phyloP scores from a whole-genome alignment of 306 rosid genomes.

The Gynostemma pentaphyllum region DNA sequence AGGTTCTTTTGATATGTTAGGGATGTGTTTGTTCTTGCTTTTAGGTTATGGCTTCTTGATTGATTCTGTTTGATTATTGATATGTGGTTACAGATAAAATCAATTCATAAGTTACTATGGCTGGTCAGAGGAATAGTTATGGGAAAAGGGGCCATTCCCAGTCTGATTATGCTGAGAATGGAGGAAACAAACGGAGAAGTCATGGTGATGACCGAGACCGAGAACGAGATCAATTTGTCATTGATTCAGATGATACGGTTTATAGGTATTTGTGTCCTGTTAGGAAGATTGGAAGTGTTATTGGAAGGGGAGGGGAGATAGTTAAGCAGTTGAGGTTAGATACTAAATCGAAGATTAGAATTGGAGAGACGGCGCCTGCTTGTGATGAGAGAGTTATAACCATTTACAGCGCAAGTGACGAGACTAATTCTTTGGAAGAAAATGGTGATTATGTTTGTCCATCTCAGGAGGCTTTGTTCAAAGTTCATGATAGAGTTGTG shows the following conservation, averaged over 20 bases:
- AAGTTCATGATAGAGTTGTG: constrained; percentile 78
- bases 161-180: constrained; percentile 54
- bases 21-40: neutral
- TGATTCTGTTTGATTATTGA: neutral
- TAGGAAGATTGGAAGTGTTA: constrained; percentile 85
- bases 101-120: constrained; percentile 23
- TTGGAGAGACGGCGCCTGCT: constrained; percentile 83
- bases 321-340: constrained; percentile 84
- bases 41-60: neutral
- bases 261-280: constrained; percentile 71
- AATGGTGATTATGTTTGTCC: constrained; percentile 47
- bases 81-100: constrained; percentile 8
- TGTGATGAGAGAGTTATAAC: constrained; percentile 82
- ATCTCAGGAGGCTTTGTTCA: constrained; percentile 81
- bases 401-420: constrained; percentile 59
- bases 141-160: constrained; percentile 72
- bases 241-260: constrained; percentile 72
- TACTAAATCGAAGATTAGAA: constrained; percentile 82
- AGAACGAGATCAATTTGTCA: constrained; percentile 81
- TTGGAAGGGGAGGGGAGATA: constrained; percentile 98
- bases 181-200: constrained; percentile 67
- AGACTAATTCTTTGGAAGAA: constrained; percentile 58
- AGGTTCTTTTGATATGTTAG: neutral
- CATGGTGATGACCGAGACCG: constrained; percentile 76
- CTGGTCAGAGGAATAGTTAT: constrained; percentile 60